These are phyloP conservation scores for Chalara sp. DNA, from an alignment of 2,329 filamentous ascomycete genomes.

Conservation along the genomic window DNA sequence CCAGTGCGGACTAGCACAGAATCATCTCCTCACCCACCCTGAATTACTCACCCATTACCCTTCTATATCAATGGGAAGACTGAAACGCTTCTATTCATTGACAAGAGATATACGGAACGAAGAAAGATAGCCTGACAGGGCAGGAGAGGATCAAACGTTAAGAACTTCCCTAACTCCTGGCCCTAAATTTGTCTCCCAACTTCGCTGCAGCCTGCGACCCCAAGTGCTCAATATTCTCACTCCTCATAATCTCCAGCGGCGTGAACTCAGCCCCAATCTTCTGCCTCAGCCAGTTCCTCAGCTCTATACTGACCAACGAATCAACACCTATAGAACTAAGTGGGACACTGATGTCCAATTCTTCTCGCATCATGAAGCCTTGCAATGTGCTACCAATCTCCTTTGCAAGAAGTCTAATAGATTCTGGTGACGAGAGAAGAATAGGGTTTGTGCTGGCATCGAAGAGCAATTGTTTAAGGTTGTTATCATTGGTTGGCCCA, in stretches of 20 bases:
- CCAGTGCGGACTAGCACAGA: too few relatives aligned
- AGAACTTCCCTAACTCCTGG: too few relatives aligned
- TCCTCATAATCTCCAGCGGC: conserved; percentile 22
- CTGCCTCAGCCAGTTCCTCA: conserved; percentile 7
- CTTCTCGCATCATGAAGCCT: conserved; percentile 18
- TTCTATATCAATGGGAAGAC: too few relatives aligned
- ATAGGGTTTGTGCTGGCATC: conserved; percentile 1
- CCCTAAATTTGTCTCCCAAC: neutral
- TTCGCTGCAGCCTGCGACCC: neutral
- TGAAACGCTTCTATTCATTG: too few relatives aligned
- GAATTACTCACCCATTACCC: too few relatives aligned
- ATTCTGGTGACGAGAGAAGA: neutral
- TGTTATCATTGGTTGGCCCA: neutral
- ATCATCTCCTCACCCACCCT: too few relatives aligned
- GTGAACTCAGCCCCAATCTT: conserved; percentile 4
- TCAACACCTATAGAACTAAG: conserved; percentile 7
- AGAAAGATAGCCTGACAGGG: too few relatives aligned
- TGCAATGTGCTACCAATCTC: conserved; percentile 5
- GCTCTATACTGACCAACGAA: conserved; percentile 7
- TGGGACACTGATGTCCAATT: conserved; percentile 1
- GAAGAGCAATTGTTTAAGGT: neutral
- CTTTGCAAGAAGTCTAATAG: neutral
- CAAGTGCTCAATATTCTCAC: neutral
- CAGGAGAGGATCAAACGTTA: too few relatives aligned
- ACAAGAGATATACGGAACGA: too few relatives aligned